phyloP scores from a whole-genome alignment of 129 eudicot species.

The Cynara cardunculus region DNA sequence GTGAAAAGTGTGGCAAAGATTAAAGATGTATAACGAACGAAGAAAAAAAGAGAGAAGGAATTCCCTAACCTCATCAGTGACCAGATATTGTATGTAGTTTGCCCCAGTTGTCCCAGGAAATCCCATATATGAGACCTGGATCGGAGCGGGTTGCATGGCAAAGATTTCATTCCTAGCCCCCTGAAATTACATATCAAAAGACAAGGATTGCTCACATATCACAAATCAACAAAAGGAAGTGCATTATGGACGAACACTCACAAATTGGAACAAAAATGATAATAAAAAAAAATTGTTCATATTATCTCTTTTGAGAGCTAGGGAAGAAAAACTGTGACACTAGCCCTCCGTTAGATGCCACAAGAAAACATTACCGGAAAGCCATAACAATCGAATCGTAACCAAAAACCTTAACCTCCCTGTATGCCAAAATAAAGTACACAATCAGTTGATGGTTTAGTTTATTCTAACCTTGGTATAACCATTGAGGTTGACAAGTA shows the following conservation, averaged over 20 bases:
- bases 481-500: slow-evolving; percentile 91
- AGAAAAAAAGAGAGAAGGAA: background rate
- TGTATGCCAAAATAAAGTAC: background rate
- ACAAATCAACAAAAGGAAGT: background rate
- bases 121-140: slow-evolving; percentile 98
- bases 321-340: background rate
- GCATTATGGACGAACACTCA: background rate
- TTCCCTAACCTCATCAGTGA: slow-evolving; percentile 76
- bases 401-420: background rate
- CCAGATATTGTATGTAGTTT: slow-evolving; percentile 77
- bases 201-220: background rate
- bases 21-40: background rate
- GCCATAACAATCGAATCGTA: background rate
- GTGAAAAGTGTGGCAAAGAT: background rate
- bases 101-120: slow-evolving; percentile 99
- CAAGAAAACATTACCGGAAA: background rate
- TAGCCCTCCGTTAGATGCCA: background rate
- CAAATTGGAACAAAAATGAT: background rate
- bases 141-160: slow-evolving; percentile 98
- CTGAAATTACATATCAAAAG: slow-evolving; percentile 28
- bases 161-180: slow-evolving; percentile 98
- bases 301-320: background rate
- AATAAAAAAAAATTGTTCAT: background rate
- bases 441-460: background rate
- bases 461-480: slow-evolving; percentile 68